A percentile compares a stretch with the other conserved stretches of the same genome.
Conservation (phyloP, 495 filamentous ascomycete species). For the Recurvomyces mirabilis region DNA sequence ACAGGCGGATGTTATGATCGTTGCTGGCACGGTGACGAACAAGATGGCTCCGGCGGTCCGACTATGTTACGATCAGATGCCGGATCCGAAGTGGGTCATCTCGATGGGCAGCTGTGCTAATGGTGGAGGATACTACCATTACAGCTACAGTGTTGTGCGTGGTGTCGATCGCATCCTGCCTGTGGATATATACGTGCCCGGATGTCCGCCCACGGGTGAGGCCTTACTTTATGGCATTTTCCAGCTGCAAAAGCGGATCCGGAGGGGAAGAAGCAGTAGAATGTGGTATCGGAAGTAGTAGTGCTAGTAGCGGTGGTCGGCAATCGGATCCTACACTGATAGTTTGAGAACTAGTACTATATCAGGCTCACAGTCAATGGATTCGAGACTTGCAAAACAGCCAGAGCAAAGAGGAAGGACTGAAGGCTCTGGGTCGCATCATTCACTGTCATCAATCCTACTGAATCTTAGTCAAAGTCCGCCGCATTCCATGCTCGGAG, state of each 20-base stretch:
- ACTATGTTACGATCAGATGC: conserved; percentile 98
- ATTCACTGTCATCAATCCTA: no score
- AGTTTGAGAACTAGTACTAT: no score
- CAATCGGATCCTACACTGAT: no score
- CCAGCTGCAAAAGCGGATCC: conserved; percentile 51
- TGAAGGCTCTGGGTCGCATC: no score
- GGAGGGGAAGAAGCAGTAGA: conserved; percentile 59
- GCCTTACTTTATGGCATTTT: conserved; percentile 57
- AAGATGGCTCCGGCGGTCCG: conserved; percentile 94
- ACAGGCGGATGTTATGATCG: conserved; percentile 97
- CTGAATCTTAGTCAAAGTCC: no score
- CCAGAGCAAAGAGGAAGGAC: no score
- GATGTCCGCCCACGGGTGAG: conserved; percentile 81
- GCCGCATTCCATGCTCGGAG: no score
- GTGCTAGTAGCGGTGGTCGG: no score
- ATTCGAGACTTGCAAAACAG: no score
- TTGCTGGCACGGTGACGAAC: conserved; percentile 89
- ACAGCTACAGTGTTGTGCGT: conserved; percentile 77
- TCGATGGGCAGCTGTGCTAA: conserved; percentile 88
- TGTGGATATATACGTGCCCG: conserved; percentile 86
- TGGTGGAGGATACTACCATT: conserved; percentile 90
- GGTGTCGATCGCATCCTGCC: conserved; percentile 85
- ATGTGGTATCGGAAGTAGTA: conserved; percentile 57
- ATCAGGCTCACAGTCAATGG: no score
- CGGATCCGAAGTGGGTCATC: conserved; percentile 86